Evolutionary conservation across 2,329 filamentous ascomycete species (phyloP), one percentile per base, ranked within the genome.

Genomic region (Ophiocordyceps camponoti-rufipedis): DNA sequence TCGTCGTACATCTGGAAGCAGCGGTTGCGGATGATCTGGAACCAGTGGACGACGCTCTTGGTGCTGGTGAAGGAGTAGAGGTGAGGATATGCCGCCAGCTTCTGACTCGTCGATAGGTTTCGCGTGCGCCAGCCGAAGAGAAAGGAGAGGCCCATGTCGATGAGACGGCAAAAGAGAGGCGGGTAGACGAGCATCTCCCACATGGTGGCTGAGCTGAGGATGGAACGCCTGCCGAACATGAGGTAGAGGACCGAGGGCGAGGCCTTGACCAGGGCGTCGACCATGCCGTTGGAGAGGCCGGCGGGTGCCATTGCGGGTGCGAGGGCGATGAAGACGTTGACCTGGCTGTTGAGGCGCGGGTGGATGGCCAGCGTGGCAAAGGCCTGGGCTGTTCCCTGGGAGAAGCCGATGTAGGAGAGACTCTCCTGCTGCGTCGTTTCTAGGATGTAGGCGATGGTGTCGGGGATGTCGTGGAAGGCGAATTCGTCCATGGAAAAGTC

Each of bases 1-100:
- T 98, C 91, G 58, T 98, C 91, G 61, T 88, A 96, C 85, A 98
- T 95, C 62, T 98, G 91, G 62, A 98, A 96, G 28, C 79, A 87
- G 55, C 86, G 85, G 56, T 89, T 95, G 51, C 91, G 82, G 55
- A 98, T 98, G 58, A 98, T 95, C 59, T 98, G 91, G 61, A 98
- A 98, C 91, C 91, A 98, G 59, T 98, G 91, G 0, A 98, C 91
- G 9, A 98, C 87, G 18, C 82, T 88, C 64, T 98, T 98, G 47
- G 87, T 94, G 59, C 85, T 94, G 0, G 89, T 95, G 60, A 89
- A 96, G 0, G 88, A 95, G 66, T 94, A 98, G 0, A 98, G 68
- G 65, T 98, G 91, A 10, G 89, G 82, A 59, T 98, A 98, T 1
- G 87, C 87, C 2, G 91, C 91, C 16, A 98, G 75, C 58, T 98